Conservation (phyloP, 2,329 filamentous ascomycete genomes). For the Thermothelomyces thermophilus region DNA sequence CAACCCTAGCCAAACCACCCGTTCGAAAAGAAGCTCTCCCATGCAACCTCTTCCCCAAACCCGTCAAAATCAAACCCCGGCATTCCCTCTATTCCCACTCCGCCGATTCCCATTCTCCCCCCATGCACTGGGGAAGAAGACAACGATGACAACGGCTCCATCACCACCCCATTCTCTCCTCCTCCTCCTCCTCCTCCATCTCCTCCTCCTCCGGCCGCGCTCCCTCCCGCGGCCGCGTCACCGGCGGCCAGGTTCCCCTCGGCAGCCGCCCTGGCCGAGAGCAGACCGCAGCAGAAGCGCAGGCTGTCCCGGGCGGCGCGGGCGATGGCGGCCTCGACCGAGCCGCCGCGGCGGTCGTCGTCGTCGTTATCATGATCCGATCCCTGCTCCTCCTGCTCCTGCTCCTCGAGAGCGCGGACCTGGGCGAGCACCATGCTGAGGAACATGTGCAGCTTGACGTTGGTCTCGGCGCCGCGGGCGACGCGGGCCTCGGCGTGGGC, state of each 20-base stretch:
- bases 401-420: neutral
- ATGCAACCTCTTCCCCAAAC: conserved; percentile 5
- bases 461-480: conserved; percentile 36
- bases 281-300: conserved; percentile 27
- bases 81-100: neutral
- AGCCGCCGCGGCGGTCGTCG: neutral
- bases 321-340: neutral
- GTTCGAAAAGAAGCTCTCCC: conserved; percentile 27
- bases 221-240: no score
- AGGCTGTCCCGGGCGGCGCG: conserved; percentile 30
- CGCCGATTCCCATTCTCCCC: neutral
- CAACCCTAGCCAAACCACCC: neutral
- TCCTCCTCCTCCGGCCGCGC: no score
- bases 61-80: conserved; percentile 5
- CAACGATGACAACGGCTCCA: neutral
- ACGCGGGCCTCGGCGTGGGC: conserved; percentile 30
- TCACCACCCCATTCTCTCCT: neutral
- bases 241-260: neutral
- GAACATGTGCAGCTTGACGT: conserved; percentile 39
- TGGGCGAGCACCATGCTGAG: conserved; percentile 21
- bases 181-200: no score
- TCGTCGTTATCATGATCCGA: neutral
- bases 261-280: conserved; percentile 14
- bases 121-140: neutral
- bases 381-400: neutral